Base-by-base conservation (phyloP, 148 eudicot genomes). In the Vaccinium vitisidaea region DNA sequence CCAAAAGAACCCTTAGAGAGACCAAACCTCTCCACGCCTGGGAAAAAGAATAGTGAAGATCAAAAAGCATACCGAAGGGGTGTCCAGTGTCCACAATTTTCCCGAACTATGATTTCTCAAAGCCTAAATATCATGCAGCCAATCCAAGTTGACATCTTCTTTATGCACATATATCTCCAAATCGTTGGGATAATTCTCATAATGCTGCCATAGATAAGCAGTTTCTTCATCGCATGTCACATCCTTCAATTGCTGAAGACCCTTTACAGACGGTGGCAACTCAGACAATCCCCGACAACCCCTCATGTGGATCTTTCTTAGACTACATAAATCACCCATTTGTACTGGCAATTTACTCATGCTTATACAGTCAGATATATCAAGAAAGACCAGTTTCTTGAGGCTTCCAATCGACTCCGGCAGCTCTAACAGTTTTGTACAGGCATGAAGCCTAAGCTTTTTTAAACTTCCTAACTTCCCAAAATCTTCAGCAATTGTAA, bases 331-430 rank as follows among this genome's bases (percentile, higher is more conserved):
- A 75, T 82, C 81, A 4, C 84, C 84, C 46, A 86, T 43, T 50
- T 39, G 53, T 77, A 1, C 67, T 8, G 87, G 84, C 82, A 86
- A 21, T 43, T 82, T 25, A 23, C 48, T 76, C 70, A 82, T 9
- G 84, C 78, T 16, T 53, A 82, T 30, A 54, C 87, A 86, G 79
- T 86, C 84, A 8, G 84, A 82, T 19, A 86, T 58, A 86, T 82
- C 87, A 52, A 86, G 81, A 46, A 77, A 23, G 2, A 10, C 32
- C 56, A 86, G 61, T 18, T 82, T 65, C 21, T 77, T 36, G 46
- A 86, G 82, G 75, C 81, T 82, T 77, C 67, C 82, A 78, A 86
- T 76, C 54, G 87, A 63, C 30, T 82, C 84, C 8, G 87, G 87
- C 23, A 86, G 43, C 77, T 67, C 27, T 27, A n/a, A 15, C 15